Evolutionary conservation across 2,329 filamentous ascomycete species (phyloP), one percentile per base, ranked within the genome.

Genomic region (Clarireedia homoeocarpa): DNA sequence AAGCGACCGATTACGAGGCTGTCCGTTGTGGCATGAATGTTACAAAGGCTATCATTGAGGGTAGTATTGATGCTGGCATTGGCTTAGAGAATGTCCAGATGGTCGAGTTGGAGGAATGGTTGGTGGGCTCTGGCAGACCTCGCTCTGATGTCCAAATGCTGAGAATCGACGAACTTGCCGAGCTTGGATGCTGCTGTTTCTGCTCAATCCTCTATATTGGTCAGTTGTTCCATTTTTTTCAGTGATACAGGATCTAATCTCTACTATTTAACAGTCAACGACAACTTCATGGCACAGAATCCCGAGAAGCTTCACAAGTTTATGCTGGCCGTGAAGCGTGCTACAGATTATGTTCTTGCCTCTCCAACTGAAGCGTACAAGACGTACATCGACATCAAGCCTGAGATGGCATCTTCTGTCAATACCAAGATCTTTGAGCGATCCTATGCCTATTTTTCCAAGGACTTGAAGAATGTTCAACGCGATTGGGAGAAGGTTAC

Each of bases 21-120:
- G 78, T 91, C 6, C 85, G 87, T 57, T 90, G 86, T 68, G 88
- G 87, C 60, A 91, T 90, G 87, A 89, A 91, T 70, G 85, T 91
- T 49, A 84, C 83, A 70, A 85, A 86, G 69, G 86, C 86, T 64
- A 88, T 90, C 71, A 88, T 86, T 70, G 76, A 79, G 57, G 85
- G 86, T 62, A 77, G 78, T 40, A 88, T 90, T 62, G 84, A 90
- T 67, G 87, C 87, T 17, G 87, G 87, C 38, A 83, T 89, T 66
- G 87, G 87, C 17, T 81, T 91, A 5, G 87, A 90, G 71, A 91
- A 91, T 66, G 86, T 90, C 6, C 87, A 91, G 71, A 89, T 89
- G 86, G 87, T 90, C 45, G 87, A 90, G 71, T 77, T 91, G 1
- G 86, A 87, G 70, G 85, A 89, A 67, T 90, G 86, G 86, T 82